A percentile compares a stretch with the other conserved stretches of the same genome.
These are phyloP conservation scores for Tricholoma furcatifolium DNA, from an alignment of 768 basidiomycete genomes.

Conservation along the genomic window DNA sequence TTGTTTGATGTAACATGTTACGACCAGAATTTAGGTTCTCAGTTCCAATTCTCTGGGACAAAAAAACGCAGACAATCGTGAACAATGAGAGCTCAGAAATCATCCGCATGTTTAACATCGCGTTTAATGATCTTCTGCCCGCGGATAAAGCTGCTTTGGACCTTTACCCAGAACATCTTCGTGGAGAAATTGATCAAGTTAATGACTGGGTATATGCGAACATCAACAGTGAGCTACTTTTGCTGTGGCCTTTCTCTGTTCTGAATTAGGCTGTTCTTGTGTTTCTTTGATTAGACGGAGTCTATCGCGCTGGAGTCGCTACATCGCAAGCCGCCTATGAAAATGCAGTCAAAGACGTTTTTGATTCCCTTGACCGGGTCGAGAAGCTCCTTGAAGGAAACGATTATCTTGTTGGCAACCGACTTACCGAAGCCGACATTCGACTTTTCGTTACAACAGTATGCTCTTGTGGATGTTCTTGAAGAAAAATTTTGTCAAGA, in stretches of 20 bases:
- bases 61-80: slow-evolving; percentile 79
- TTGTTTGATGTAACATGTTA: background rate
- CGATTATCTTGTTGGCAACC: slow-evolving; percentile 78
- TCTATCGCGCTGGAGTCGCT: slow-evolving; percentile 89
- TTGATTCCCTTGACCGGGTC: slow-evolving; percentile 74
- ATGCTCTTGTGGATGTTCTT: slow-evolving; percentile 23
- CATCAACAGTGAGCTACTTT: slow-evolving; percentile 66
- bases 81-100: slow-evolving; percentile 97
- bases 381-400: slow-evolving; percentile 79
- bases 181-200: slow-evolving; percentile 75
- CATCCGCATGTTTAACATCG: slow-evolving; percentile 87
- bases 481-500: background rate
- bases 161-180: slow-evolving; percentile 73
- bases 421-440: slow-evolving; percentile 78
- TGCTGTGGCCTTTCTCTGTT: background rate
- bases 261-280: background rate
- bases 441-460: slow-evolving; percentile 90
- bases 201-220: slow-evolving; percentile 85
- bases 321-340: slow-evolving; percentile 77
- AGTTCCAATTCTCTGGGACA: slow-evolving; percentile 92
- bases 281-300: slow-evolving; percentile 53
- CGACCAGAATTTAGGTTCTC: slow-evolving; percentile 53
- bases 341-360: slow-evolving; percentile 67
- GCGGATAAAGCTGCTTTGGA: slow-evolving; percentile 63
- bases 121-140: slow-evolving; percentile 73